phyloP scores from a whole-genome alignment of 768 basidiomycete species.

The Epithele typhae region DNA sequence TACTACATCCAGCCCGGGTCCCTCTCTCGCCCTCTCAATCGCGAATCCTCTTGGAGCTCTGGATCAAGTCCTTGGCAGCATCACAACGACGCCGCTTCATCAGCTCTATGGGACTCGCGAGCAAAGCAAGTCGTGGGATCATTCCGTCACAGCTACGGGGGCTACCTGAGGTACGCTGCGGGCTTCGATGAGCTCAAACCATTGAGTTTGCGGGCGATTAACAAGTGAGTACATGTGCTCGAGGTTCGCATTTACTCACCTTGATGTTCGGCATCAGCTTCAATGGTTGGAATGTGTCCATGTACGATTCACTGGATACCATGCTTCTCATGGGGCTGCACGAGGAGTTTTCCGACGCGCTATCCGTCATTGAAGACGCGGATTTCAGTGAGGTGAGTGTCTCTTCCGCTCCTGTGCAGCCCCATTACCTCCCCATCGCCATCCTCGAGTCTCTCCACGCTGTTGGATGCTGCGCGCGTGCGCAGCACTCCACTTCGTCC shows the following conservation, averaged over 20 bases:
- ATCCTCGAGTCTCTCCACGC: no score
- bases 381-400: conserved; percentile 46
- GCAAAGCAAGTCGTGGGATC: conserved; percentile 56
- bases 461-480: no score
- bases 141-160: conserved; percentile 64
- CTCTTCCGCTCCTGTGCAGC: neutral
- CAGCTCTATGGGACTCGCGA: conserved; percentile 42
- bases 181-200: conserved; percentile 64
- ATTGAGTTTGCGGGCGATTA: conserved; percentile 36
- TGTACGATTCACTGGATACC: conserved; percentile 80
- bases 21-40: neutral
- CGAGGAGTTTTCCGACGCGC: conserved; percentile 63
- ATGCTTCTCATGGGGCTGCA: conserved; percentile 74
- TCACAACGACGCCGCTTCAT: neutral
- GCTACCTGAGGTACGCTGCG: conserved; percentile 57
- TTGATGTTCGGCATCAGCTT: conserved; percentile 38
- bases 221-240: conserved; percentile 43
- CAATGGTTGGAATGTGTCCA: conserved; percentile 76
- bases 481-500: no score
- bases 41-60: neutral
- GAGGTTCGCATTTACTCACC: neutral
- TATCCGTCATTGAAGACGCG: conserved; percentile 43
- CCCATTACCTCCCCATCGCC: no score
- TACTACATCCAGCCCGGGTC: conserved; percentile 14
- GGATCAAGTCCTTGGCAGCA: neutral